phyloP scores from a whole-genome alignment of 805 yeast species.

The Torulaspora maleeae region DNA sequence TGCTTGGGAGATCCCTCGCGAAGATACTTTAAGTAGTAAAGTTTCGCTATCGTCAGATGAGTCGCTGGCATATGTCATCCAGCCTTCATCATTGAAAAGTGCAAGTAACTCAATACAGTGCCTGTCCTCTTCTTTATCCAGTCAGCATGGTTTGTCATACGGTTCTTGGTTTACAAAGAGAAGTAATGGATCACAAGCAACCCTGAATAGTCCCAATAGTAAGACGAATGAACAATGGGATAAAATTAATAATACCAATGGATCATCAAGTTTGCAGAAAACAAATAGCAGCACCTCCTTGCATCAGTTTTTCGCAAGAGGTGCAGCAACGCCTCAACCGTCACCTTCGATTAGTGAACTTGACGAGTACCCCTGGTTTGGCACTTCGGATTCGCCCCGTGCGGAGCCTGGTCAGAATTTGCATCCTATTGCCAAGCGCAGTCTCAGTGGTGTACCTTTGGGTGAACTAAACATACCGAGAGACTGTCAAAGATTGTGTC shows the following conservation, averaged over 20 bases:
- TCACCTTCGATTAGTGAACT: conserved; percentile 38
- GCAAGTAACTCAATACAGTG: conserved; percentile 37
- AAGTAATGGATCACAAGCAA: conserved; percentile 21
- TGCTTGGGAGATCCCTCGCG: conserved; percentile 42
- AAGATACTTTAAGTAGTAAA: conserved; percentile 27
- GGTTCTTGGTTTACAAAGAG: conserved; percentile 35
- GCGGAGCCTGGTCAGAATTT: conserved; percentile 13
- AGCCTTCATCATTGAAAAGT: conserved; percentile 36
- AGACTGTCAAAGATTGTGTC: conserved; percentile 26
- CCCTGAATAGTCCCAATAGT: conserved; percentile 25
- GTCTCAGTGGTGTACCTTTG: conserved; percentile 11
- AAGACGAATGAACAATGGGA: conserved; percentile 27
- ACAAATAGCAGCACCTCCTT: conserved; percentile 31
- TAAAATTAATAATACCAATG: conserved; percentile 25
- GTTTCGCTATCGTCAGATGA: conserved; percentile 35
- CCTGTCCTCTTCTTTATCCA: conserved; percentile 38
- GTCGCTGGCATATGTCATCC: conserved; percentile 30
- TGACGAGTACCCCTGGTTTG: conserved; percentile 42
- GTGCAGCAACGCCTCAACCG: conserved; percentile 32
- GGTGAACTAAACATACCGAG: conserved; percentile 22
- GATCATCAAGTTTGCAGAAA: conserved; percentile 18
- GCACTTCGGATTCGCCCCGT: conserved; percentile 29
- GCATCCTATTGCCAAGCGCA: conserved; percentile 6
- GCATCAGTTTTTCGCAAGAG: conserved; percentile 21
- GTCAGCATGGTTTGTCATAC: conserved; percentile 32